Base-by-base conservation (phyloP, 768 basidiomycete species). In the Russula olivacea region DNA sequence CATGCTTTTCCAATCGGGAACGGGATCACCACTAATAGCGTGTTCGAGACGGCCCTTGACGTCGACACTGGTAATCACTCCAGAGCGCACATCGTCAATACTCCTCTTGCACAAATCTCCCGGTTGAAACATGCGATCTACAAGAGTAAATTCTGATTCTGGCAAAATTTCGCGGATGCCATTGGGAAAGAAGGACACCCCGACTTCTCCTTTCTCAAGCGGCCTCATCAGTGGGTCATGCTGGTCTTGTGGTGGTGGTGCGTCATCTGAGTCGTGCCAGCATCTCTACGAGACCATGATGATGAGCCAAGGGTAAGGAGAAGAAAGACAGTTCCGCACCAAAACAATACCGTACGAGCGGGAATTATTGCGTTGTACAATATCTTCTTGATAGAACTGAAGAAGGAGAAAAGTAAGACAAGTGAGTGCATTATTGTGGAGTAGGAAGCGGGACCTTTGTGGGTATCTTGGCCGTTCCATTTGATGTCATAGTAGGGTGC, bases 221-320 rank as follows among this genome's bases (percentile, higher is more conserved):
- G 86, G 84, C 51, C 91, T 80, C 80, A 91, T 83, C 57, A 93
- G 78, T 14, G 89, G 88, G 73, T 93, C 89, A 47, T 77, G 68
- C 59, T 78, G 73, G 40, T 76, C 74, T 30, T 75, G 72, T 3
- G 78, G 75, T 0, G 74, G 74, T 36, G 79, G 80, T 15, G 83
- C 71, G 63, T 91, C 90, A 66, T 94, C 91, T 11, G 86, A 84
- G 72, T 93, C 91, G 65, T 91, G 87, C 93, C 92, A 94, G 69
- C 87, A 91, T 74, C 90, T 83, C 92, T 94, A 71, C 10, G 56
- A 55, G 53, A 49, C 53, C 40, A 63, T 55, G 55, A 15, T 54
- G 45, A 34, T 66, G 49, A 59, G 54, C 60, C 52, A 21, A 43
- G 10, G 54, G 19, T 19, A 49, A 23, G 9, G 45, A 32, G 48